Base-by-base conservation (phyloP, 768 basidiomycete species). In the Leucocoprinus leucothites region DNA sequence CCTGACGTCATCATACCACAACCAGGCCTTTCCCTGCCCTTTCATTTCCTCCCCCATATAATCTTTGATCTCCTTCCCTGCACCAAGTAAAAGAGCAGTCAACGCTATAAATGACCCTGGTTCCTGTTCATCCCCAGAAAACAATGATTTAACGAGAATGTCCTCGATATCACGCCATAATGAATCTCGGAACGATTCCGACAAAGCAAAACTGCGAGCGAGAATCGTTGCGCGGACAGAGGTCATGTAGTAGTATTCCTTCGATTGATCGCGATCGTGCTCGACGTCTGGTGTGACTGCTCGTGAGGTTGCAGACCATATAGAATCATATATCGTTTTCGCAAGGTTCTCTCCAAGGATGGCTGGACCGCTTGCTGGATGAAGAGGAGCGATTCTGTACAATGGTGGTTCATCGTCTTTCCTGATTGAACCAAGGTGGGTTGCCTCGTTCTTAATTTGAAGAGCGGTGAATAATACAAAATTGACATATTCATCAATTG, bases 91-190 rank as follows among this genome's bases (percentile, higher is more conserved):
- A 28, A 61, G n/a, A 0, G 57, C 60, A 6, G 57, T 13, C 16
- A 61, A 24, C 14, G 54, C 53, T n/a, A 61, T 41, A 35, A 55
- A 58, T 16, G 58, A 43, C 11, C 49, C 60, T n/a, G 57, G 60
- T 36, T 61, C 60, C 21, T 53, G 57, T 22, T 46, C 48, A 26
- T 50, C 53, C 8, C 53, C 60, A 3, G 60, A 58, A 42, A 61
- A 58, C n/a, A 61, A 43, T 7, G 48, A 52, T 28, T 61, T 61
- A 24, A 61, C 53, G 13, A 61, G 26, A 16, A 58, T 35, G 38
- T 58, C 60, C 53, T 61, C 60, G 8, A 61, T 35, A 26, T 58
- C 60, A 13, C 53, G 46, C 60, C 60, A 61, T 25, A 61, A 48
- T 9, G 42, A 38, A 11, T 51, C 49, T 4, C 57, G 48, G 49